A percentile compares a stretch with the other conserved stretches of the same genome.
These are phyloP conservation scores for Hapsidospora chrysogenum DNA, from an alignment of 495 filamentous ascomycete genomes.

Conservation along the genomic window DNA sequence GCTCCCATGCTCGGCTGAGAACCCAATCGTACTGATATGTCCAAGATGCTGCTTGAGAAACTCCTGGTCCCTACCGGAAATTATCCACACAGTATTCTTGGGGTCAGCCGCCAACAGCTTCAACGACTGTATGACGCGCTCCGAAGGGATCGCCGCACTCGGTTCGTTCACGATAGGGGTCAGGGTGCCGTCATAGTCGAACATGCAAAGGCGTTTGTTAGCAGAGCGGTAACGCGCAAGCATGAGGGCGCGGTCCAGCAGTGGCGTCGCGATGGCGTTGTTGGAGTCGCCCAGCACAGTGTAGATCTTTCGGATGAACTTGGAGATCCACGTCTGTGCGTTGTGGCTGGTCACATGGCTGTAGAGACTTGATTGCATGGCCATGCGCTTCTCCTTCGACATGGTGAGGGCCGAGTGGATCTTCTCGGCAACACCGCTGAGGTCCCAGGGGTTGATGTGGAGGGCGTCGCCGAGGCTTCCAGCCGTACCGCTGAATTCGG, in stretches of 20 bases:
- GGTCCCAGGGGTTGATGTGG: slow-evolving; percentile 90
- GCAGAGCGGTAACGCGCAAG: slow-evolving; percentile 55
- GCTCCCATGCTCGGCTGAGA: slow-evolving; percentile 90
- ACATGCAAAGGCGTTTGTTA: slow-evolving; percentile 74
- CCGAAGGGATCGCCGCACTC: slow-evolving; percentile 68
- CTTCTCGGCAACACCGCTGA: slow-evolving; percentile 58
- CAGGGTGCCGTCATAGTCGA: slow-evolving; percentile 97
- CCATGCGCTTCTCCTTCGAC: slow-evolving; percentile 40
- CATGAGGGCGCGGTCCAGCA: slow-evolving; percentile 55
- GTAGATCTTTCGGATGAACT: slow-evolving; percentile 58
- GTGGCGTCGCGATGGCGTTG: slow-evolving; percentile 58
- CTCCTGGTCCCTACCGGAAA: slow-evolving; percentile 78
- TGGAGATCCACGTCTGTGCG: slow-evolving; percentile 65
- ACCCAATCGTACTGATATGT: slow-evolving; percentile 65
- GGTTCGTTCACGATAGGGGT: slow-evolving; percentile 90
- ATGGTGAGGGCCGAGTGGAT: slow-evolving; percentile 68
- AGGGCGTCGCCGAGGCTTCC: slow-evolving; percentile 71
- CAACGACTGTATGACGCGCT: slow-evolving; percentile 61
- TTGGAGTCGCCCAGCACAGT: slow-evolving; percentile 62
- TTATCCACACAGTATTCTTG: slow-evolving; percentile 89
- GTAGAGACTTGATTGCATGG: slow-evolving; percentile 49
- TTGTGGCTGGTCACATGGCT: slow-evolving; percentile 68
- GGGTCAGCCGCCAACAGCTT: slow-evolving; percentile 64
- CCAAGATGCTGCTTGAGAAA: slow-evolving; percentile 81
- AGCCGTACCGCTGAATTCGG: slow-evolving; percentile 89